A percentile compares a stretch with the other conserved stretches of the same genome.
phyloP scores from a whole-genome alignment of 768 basidiomycete genomes.

The Hysterangium stoloniferum region DNA sequence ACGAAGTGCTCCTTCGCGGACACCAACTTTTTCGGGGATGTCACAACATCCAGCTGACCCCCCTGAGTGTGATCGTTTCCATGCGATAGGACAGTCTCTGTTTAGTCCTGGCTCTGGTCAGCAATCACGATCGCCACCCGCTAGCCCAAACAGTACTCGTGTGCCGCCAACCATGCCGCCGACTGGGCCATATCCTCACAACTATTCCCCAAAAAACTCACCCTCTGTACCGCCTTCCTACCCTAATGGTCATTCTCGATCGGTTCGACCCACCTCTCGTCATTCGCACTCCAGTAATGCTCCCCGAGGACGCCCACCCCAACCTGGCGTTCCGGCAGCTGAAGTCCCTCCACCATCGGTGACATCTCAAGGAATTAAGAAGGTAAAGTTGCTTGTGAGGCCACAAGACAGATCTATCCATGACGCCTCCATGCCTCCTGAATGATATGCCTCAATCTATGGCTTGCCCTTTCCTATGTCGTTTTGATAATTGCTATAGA shows the following conservation, averaged over 20 bases:
- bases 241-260: constrained; percentile 3
- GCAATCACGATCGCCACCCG: neutral
- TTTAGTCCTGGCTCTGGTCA: neutral
- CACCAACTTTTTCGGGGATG: neutral
- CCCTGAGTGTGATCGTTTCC: neutral
- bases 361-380: constrained; percentile 5
- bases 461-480: neutral
- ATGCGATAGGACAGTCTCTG: neutral
- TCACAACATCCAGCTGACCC: neutral
- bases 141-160: neutral
- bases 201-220: neutral
- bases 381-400: constrained; percentile 6
- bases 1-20: neutral
- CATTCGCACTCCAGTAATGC: too few species aligned
- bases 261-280: neutral
- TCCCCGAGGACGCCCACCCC: neutral
- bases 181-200: too few species aligned
- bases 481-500: constrained; percentile 5
- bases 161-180: too few species aligned
- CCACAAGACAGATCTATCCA: neutral
- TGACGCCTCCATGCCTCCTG: neutral
- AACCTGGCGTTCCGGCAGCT: neutral
- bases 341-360: constrained; percentile 1
- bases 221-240: neutral
- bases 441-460: neutral